Evolutionary conservation across 2,329 filamentous ascomycete species (phyloP).

Genomic region (Ilyonectria mors-panacis): DNA sequence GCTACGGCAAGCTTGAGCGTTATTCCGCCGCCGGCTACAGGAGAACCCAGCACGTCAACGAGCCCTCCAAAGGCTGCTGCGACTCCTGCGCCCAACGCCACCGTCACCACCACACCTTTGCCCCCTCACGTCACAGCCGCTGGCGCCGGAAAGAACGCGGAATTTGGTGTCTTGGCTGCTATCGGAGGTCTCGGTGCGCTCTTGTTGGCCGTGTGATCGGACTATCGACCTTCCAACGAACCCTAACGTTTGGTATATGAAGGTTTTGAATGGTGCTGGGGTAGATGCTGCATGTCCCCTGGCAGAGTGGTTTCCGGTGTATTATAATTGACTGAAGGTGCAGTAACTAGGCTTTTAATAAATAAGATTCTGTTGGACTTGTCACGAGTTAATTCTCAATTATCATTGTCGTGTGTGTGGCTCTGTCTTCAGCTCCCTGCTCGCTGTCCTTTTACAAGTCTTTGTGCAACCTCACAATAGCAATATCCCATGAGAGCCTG

Average conservation of each 20-base stretch:
- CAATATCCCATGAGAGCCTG: no score
- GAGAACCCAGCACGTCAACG: not conserved
- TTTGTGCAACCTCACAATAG: no score
- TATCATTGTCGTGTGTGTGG: no score
- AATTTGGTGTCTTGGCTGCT: not conserved
- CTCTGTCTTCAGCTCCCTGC: no score
- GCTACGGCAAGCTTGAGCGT: not conserved
- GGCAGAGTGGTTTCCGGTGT: no score
- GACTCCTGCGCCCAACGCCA: not conserved
- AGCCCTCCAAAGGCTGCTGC: not conserved
- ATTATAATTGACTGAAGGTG: no score
- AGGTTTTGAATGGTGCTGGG: no score
- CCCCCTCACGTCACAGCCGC: not conserved
- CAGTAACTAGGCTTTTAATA: no score
- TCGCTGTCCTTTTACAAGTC: no score
- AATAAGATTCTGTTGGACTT: no score
- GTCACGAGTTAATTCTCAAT: no score
- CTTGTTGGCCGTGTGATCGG: not conserved
- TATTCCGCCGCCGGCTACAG: not conserved
- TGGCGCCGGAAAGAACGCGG: not conserved
- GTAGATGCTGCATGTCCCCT: not conserved
- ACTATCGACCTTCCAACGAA: not conserved
- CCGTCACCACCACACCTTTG: not conserved
- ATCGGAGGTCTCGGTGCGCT: not conserved
- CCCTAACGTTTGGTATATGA: not conserved